phyloP scores from a whole-genome alignment of 176 grass and related monocot species.

The Rhipidocladum racemiflorum region DNA sequence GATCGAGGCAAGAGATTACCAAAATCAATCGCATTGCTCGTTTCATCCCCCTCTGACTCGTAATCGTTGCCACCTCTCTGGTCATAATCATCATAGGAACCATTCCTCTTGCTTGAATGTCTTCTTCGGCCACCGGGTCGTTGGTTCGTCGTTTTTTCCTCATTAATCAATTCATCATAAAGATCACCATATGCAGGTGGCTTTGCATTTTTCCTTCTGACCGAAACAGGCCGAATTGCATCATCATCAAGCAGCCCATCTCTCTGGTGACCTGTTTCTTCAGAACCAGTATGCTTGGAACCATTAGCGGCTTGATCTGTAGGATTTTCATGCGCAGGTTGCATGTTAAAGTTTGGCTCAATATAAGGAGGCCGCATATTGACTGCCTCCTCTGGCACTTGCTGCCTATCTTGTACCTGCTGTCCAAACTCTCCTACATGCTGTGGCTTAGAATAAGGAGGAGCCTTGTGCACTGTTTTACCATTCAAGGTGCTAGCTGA shows the following conservation, averaged over 20 bases:
- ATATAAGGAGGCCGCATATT: slow-evolving; percentile 81
- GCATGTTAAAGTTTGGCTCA: slow-evolving; percentile 30
- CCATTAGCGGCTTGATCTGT: slow-evolving; percentile 12
- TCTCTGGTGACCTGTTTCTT: slow-evolving; percentile 18
- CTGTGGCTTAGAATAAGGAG: slow-evolving; percentile 52
- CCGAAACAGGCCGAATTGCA: slow-evolving; percentile 45
- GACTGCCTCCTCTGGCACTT: slow-evolving; percentile 29
- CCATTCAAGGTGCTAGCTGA: slow-evolving; percentile 37
- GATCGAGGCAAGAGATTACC: slow-evolving; percentile 59
- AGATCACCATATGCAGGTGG: slow-evolving; percentile 30
- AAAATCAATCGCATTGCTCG: slow-evolving; percentile 53
- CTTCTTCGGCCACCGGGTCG: slow-evolving; percentile 39
- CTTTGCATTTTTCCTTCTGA: slow-evolving; percentile 54
- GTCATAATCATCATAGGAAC: slow-evolving; percentile 31
- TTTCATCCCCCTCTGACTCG: slow-evolving; percentile 50
- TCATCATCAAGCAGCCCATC: slow-evolving; percentile 29
- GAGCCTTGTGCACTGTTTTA: slow-evolving; percentile 52
- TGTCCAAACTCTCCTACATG: slow-evolving; percentile 29
- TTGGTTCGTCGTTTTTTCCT: slow-evolving; percentile 38
- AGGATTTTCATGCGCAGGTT: neutral
- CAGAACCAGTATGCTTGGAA: neutral
- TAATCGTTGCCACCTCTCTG: slow-evolving; percentile 28
- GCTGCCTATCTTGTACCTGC: slow-evolving; percentile 33
- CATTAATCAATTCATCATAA: neutral
- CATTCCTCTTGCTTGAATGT: slow-evolving; percentile 44